These are phyloP conservation scores for Babesia sp. DNA, from an alignment of 169 alveolate genomes.

Conservation along the genomic window DNA sequence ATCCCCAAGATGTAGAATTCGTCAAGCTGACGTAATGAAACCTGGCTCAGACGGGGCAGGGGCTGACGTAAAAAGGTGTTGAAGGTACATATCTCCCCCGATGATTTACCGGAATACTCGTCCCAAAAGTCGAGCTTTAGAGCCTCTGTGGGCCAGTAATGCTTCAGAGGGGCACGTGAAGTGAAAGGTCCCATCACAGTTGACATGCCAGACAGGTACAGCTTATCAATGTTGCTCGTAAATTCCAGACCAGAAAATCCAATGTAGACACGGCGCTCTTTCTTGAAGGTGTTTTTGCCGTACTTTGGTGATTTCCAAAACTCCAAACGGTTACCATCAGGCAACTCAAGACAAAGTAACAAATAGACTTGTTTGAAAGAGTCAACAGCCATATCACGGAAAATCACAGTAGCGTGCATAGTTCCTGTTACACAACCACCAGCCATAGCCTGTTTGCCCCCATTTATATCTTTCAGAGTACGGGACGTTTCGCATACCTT, in stretches of 20 bases:
- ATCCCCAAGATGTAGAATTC: slow-evolving; percentile 41
- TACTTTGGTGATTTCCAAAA: neutral
- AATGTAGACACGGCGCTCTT: slow-evolving; percentile 26
- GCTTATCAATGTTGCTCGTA: neutral
- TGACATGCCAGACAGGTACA: slow-evolving; percentile 31
- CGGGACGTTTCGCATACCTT: slow-evolving; percentile 35
- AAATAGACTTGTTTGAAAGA: slow-evolving; percentile 24
- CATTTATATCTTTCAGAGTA: neutral
- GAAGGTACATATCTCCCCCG: slow-evolving; percentile 16
- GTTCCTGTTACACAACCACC: slow-evolving; percentile 26
- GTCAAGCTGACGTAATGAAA: slow-evolving; percentile 37
- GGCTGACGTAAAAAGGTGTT: slow-evolving; percentile 29
- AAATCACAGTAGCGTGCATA: slow-evolving; percentile 41
- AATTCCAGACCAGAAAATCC: slow-evolving; percentile 43
- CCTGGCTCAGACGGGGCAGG: slow-evolving; percentile 17
- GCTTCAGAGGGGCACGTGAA: slow-evolving; percentile 23
- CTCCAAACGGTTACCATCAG: slow-evolving; percentile 16
- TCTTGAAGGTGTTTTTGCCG: slow-evolving; percentile 4
- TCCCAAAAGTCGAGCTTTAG: slow-evolving; percentile 27
- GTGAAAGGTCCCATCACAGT: slow-evolving; percentile 33
- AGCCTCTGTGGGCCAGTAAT: slow-evolving; percentile 25
- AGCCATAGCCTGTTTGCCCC: neutral
- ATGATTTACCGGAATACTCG: slow-evolving; percentile 5
- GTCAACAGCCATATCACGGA: slow-evolving; percentile 29
- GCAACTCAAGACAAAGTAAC: slow-evolving; percentile 34